Evolutionary conservation across 176 grass and related monocot species (phyloP).

Genomic region (Triticum monococcum): DNA sequence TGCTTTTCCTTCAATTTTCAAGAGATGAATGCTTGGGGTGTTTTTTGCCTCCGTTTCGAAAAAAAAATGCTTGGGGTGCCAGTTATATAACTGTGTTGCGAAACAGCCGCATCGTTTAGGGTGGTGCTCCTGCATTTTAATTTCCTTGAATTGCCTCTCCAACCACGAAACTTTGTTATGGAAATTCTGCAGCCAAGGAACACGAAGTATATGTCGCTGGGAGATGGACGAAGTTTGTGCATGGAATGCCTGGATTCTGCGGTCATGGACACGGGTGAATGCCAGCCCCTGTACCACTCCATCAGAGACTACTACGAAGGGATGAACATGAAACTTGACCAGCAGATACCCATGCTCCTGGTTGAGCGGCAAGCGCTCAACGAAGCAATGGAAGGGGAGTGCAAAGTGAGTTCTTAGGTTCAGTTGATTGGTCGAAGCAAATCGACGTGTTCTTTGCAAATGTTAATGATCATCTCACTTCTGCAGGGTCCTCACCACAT

Average conservation of each 20-base stretch:
- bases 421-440: neutral
- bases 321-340: slow-evolving; percentile 97
- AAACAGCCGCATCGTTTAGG: neutral
- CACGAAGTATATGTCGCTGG: slow-evolving; percentile 70
- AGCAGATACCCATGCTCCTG: slow-evolving; percentile 95
- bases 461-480: slow-evolving; percentile 1
- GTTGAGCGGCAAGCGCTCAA: slow-evolving; percentile 98
- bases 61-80: neutral
- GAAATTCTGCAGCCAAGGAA: slow-evolving; percentile 60
- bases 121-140: neutral
- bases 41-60: too few relatives aligned
- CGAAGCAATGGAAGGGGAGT: slow-evolving; percentile 97
- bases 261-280: slow-evolving; percentile 90
- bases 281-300: slow-evolving; percentile 80
- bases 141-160: slow-evolving; percentile 1
- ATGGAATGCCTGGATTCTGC: slow-evolving; percentile 86
- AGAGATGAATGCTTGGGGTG: neutral
- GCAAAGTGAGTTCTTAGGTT: slow-evolving; percentile 48
- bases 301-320: slow-evolving; percentile 98
- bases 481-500: slow-evolving; percentile 80
- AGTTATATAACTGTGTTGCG: neutral
- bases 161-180: neutral
- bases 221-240: slow-evolving; percentile 83
- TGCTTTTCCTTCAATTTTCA: neutral
- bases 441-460: neutral